These are phyloP conservation scores for Plasmodium blacklocki DNA, from an alignment of 169 alveolate species.

Conservation along the genomic window DNA sequence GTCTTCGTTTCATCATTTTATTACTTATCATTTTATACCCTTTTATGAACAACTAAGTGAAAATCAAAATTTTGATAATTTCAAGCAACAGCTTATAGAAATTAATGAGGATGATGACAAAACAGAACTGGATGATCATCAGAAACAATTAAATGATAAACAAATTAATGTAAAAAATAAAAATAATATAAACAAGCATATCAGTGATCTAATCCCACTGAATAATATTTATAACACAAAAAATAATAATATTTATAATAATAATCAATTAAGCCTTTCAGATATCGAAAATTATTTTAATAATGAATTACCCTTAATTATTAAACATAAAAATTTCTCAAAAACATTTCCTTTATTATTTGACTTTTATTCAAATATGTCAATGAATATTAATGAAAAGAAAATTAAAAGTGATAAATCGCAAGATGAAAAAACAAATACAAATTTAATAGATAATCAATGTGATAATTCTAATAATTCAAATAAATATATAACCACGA, in stretches of 20 bases:
- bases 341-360: conserved; percentile 74
- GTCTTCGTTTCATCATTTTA: conserved; percentile 84
- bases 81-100: conserved; percentile 49
- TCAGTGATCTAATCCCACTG: no score
- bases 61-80: conserved; percentile 60
- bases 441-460: not conserved
- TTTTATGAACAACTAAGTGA: conserved; percentile 62
- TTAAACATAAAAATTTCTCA: conserved; percentile 60
- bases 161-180: no score
- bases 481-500: conserved; percentile 57
- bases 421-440: not conserved
- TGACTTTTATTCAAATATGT: conserved; percentile 47
- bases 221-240: not conserved
- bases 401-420: not conserved
- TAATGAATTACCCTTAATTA: conserved; percentile 49
- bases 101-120: conserved; percentile 16
- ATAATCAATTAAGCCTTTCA: conserved; percentile 25
- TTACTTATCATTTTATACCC: conserved; percentile 78
- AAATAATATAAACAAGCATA: no score
- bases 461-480: not conserved
- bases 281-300: conserved; percentile 60
- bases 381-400: conserved; percentile 3
- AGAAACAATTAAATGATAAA: not conserved
- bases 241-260: not conserved
- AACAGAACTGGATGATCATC: not conserved